phyloP scores from a whole-genome alignment of 139 green algal species.

The Chlorella sp. region DNA sequence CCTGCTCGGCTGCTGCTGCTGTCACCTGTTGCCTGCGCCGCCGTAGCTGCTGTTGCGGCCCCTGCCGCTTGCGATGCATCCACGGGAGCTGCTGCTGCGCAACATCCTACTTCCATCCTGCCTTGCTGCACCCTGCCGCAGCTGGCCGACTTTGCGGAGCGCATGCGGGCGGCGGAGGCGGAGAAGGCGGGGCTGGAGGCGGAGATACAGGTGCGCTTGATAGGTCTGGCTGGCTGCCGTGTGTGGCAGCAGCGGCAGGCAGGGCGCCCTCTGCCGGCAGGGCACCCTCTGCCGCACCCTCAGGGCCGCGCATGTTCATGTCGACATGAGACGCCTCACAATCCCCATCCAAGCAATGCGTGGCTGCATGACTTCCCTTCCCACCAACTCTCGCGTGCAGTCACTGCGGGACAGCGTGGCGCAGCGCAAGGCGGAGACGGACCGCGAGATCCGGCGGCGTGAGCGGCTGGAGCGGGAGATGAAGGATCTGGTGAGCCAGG shows the following conservation, averaged over 20 bases:
- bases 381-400: background rate
- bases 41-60: too few relatives aligned
- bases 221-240: too few relatives aligned
- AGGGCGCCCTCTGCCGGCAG: too few relatives aligned
- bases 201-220: constrained; percentile 50
- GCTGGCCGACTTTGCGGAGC: constrained; percentile 71
- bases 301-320: too few relatives aligned
- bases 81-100: too few relatives aligned
- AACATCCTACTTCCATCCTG: background rate
- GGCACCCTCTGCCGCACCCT: too few relatives aligned
- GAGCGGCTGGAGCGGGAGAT: constrained; percentile 59
- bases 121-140: background rate
- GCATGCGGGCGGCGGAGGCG: constrained; percentile 67
- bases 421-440: constrained; percentile 76
- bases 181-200: constrained; percentile 71
- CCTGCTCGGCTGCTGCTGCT: too few relatives aligned
- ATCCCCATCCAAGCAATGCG: too few relatives aligned
- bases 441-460: constrained; percentile 51
- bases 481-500: constrained; percentile 60
- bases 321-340: too few relatives aligned
- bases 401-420: constrained; percentile 65
- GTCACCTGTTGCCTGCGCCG: too few relatives aligned
- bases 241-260: too few relatives aligned
- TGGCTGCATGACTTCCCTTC: background rate
- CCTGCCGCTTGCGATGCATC: too few relatives aligned